Base-by-base conservation (phyloP, 768 basidiomycete genomes). In the Panus rudis region DNA sequence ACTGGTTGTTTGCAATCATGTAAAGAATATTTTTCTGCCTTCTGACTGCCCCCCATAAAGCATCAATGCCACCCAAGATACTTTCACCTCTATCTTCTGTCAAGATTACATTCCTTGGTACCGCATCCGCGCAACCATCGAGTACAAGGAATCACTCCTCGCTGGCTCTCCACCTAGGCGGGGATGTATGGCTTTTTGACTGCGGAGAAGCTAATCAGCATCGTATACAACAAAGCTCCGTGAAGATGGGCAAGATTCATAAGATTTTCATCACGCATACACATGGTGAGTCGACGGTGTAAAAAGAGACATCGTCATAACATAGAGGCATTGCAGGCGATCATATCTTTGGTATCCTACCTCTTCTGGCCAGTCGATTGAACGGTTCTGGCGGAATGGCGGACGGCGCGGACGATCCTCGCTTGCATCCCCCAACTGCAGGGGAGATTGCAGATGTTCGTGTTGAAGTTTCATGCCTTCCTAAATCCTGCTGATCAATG, bases 251-350 rank as follows among this genome's bases (percentile, higher is more conserved):
- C 23, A 81, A 62, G 55, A 81, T 92, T 37, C 72, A 75, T 46
- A 90, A 89, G 60, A 76, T 93, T 21, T 91, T 92, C 59, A 79
- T 92, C 47, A 92, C 91, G 1, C 91, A 93, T 63, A 84, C 84
- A 0, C 91, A 92, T 64, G 89, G 90, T 87, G 43, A 25, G 66
- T 53, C 19, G 13, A 26, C 28, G 8, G n/a, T 6, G 6, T 16
- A 13, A 26, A 11, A 23, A 14, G 28, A 19, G 14, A 34, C 44
- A 21, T 46, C 44, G 50, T 20, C 16, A 16, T 30, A 10, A 20
- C 33, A 8, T 17, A 17, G 25, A 20, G 24, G 37, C 26, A 48
- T n/a, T 6, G 24, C 54, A 89, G 87, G 87, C 3, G 84, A 89
- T 61, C 86, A 91, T 58, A 84, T 89, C 20, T 84, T 86, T 57